phyloP scores from a whole-genome alignment of 768 basidiomycete species.

The Lentinula guzmanii region DNA sequence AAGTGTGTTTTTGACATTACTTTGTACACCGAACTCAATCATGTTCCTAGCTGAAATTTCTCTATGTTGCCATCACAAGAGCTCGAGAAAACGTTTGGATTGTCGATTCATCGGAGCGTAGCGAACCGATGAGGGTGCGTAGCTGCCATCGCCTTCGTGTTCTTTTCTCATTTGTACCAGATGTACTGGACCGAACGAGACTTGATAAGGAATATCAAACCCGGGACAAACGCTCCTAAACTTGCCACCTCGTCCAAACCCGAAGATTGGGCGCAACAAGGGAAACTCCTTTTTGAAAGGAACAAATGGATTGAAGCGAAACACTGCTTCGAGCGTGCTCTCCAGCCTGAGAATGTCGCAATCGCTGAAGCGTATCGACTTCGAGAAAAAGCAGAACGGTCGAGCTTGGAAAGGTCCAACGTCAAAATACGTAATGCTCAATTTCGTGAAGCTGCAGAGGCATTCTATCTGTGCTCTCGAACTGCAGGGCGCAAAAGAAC shows the following conservation, averaged over 20 bases:
- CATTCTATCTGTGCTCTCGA: conserved; percentile 38
- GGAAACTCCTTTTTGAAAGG: conserved; percentile 30
- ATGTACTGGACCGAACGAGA: conserved; percentile 32
- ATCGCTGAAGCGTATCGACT: conserved; percentile 39
- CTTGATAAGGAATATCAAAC: conserved; percentile 31
- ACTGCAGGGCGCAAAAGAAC: conserved; percentile 22
- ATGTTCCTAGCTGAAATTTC: conserved; percentile 45
- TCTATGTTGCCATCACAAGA: conserved; percentile 69
- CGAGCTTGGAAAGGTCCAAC: conserved; percentile 17
- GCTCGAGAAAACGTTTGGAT: conserved; percentile 70
- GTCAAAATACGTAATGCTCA: conserved; percentile 16
- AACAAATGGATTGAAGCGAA: conserved; percentile 30
- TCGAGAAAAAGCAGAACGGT: conserved; percentile 31
- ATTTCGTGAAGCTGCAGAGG: conserved; percentile 37
- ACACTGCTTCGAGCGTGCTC: conserved; percentile 40
- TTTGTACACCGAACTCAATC: background rate
- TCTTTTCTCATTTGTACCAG: conserved; percentile 18
- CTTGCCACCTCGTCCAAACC: conserved; percentile 36
- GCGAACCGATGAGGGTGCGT: conserved; percentile 52
- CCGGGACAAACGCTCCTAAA: conserved; percentile 31
- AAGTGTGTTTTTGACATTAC: conserved; percentile 29
- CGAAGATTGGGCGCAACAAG: conserved; percentile 40
- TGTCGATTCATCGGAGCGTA: conserved; percentile 51
- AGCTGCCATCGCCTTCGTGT: background rate
- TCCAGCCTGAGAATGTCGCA: conserved; percentile 23